phyloP scores from a whole-genome alignment of 805 yeast genomes.

The Tetrapisispora fleetii region DNA sequence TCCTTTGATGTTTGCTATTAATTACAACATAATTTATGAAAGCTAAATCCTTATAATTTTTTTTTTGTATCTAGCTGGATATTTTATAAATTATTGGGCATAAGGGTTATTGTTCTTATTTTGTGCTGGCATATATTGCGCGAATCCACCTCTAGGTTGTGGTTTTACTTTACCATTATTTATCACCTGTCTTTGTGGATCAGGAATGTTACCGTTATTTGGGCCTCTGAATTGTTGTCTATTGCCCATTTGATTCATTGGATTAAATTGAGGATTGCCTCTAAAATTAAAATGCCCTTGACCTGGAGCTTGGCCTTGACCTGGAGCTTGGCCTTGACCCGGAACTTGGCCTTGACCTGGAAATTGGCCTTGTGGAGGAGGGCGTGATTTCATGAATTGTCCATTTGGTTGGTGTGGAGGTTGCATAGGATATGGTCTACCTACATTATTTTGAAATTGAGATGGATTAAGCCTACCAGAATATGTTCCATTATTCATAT shows the following conservation, averaged over 20 bases:
- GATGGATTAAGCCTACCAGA: not conserved
- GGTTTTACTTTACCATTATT: conserved; percentile 9
- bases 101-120: conserved; percentile 20
- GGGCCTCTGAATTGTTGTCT: conserved; percentile 1
- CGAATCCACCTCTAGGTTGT: conserved; percentile 21
- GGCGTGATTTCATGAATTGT: not conserved
- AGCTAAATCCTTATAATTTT: not conserved
- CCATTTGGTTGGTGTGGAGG: not conserved
- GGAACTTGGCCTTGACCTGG: conserved; percentile 6
- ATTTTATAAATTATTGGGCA: conserved; percentile 6
- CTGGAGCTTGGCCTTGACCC: conserved; percentile 5
- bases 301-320: conserved; percentile 5
- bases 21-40: not conserved
- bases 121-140: conserved; percentile 27
- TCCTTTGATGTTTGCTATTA: not conserved
- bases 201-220: conserved; percentile 2
- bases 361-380: conserved; percentile 5
- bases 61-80: not conserved
- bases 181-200: conserved; percentile 2
- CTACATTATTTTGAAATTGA: not conserved
- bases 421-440: conserved; percentile 1
- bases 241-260: not conserved
- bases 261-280: not conserved
- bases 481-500: not conserved
- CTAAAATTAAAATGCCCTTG: not conserved